Evolutionary conservation across 116 monocot species (phyloP).

Genomic region (Cymodocea nodosa): DNA sequence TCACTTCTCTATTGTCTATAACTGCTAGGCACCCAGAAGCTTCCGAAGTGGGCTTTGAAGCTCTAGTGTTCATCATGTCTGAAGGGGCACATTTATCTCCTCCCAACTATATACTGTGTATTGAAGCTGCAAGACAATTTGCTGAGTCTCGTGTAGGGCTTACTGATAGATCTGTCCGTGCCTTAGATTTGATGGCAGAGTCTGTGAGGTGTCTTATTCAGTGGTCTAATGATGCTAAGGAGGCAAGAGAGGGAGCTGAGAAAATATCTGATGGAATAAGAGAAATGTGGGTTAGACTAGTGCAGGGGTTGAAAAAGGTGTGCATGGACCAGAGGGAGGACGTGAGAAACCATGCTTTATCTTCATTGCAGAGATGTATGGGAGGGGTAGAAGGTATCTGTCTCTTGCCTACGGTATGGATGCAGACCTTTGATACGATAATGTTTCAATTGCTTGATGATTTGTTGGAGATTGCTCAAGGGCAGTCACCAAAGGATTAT

Average conservation of each 20-base stretch:
- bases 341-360: constrained; percentile 62
- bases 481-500: constrained; percentile 60
- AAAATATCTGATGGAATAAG: constrained; percentile 53
- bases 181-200: constrained; percentile 62
- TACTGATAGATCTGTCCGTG: constrained; percentile 38
- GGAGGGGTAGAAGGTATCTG: constrained; percentile 45
- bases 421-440: constrained; percentile 55
- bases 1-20: constrained; percentile 57
- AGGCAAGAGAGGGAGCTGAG: constrained; percentile 36
- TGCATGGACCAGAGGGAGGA: constrained; percentile 80
- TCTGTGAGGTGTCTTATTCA: constrained; percentile 38
- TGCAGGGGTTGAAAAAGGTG: constrained; percentile 51
- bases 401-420: constrained; percentile 31
- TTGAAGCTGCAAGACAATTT: constrained; percentile 70
- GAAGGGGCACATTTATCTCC: constrained; percentile 66
- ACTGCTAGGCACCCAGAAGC: constrained; percentile 83
- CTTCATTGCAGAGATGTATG: constrained; percentile 61
- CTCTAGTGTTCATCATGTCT: constrained; percentile 64
- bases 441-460: constrained; percentile 64
- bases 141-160: constrained; percentile 62
- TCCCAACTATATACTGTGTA: constrained; percentile 50
- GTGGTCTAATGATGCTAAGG: constrained; percentile 45
- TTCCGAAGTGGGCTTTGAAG: constrained; percentile 76
- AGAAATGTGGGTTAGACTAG: constrained; percentile 73
- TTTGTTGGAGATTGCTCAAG: constrained; percentile 50